Evolutionary conservation across 2,329 filamentous ascomycete genomes (phyloP).

Genomic region (Talaromyces amestolkiae): DNA sequence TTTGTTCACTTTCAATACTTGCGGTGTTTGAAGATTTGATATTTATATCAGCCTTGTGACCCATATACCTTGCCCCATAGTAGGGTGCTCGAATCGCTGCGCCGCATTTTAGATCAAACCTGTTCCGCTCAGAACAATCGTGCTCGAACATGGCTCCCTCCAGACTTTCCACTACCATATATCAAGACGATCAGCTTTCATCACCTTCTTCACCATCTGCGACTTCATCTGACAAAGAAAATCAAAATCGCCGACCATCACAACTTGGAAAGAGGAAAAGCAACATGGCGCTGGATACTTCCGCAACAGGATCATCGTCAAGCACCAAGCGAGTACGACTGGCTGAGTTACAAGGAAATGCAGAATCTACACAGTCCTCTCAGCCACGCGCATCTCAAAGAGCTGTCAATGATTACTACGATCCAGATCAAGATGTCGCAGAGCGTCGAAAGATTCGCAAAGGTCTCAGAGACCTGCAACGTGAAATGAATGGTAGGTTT

Average conservation of each 20-base stretch:
- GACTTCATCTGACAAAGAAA: conserved; percentile 50
- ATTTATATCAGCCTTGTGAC: not conserved
- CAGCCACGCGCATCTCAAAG: conserved; percentile 30
- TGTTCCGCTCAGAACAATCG: not conserved
- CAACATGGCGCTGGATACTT: conserved; percentile 39
- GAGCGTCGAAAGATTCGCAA: conserved; percentile 70
- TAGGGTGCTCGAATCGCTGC: not conserved
- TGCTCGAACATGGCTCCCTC: conserved; percentile 14
- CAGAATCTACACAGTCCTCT: conserved; percentile 22
- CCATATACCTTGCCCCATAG: not conserved
- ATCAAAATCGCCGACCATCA: conserved; percentile 29
- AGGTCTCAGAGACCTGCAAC: conserved; percentile 65
- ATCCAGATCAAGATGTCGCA: conserved; percentile 77
- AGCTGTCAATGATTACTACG: conserved; percentile 57
- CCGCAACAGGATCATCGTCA: conserved; percentile 34
- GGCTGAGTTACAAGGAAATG: conserved; percentile 30
- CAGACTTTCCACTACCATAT: not conserved
- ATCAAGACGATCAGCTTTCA: conserved; percentile 7
- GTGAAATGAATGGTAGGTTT: conserved; percentile 56
- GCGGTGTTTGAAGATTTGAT: not conserved
- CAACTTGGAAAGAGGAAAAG: conserved; percentile 45
- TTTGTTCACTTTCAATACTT: not conserved
- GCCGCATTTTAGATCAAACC: conserved; percentile 11
- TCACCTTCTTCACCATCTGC: conserved; percentile 4
- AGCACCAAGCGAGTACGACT: conserved; percentile 48